Evolutionary conservation across 345 rosid genomes (phyloP), one percentile per base, ranked within the genome.

Genomic region (Turnera subulata): DNA sequence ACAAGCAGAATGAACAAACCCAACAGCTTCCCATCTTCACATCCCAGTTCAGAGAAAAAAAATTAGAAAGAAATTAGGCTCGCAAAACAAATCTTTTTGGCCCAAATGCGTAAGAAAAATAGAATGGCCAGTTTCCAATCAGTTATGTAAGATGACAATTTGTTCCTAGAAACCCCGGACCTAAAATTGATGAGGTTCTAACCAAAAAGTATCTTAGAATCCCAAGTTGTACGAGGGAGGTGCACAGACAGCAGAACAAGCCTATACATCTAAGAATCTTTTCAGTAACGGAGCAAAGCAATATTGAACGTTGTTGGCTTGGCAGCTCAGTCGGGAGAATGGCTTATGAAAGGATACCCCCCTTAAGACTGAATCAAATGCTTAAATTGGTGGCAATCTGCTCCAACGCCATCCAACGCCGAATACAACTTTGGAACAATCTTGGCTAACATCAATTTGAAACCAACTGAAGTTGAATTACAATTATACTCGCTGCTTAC

Each of bases 371-470:
- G 72, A 29, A 73, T 69, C 49, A 78, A 68, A 73, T 82, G 83
- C 68, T 78, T 67, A 58, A 84, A 88, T 61, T 61, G 58, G 32
- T 24, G 54, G 22, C 70, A 65, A 50, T 65, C 82, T 48, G 89
- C 92, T 65, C 97, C 96, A 38, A 81, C 64, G 70, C 82, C 91
- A 37, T 63, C 73, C 61, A 94, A 67, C 9, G 93, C 77, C 13
- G 39, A 38, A 56, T 78, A 73, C 50, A 94, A 93, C 80, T 86
- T 94, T 6, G 93, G 96, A 5, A 63, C 65, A 20, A 88, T 90
- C 87, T 94, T 94, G 45, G 79, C 84, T 71, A 94, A 59, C 95
- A 94, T 94, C 72, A 94, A 69, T 78, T 90, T 90, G 82, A 94
- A 90, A 39, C 99, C 97, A 55, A 84, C 89, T 0, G 97, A 94